These are phyloP conservation scores for Colletotrichum liaoningense DNA, from an alignment of 2,329 filamentous ascomycete species.

Conservation along the genomic window DNA sequence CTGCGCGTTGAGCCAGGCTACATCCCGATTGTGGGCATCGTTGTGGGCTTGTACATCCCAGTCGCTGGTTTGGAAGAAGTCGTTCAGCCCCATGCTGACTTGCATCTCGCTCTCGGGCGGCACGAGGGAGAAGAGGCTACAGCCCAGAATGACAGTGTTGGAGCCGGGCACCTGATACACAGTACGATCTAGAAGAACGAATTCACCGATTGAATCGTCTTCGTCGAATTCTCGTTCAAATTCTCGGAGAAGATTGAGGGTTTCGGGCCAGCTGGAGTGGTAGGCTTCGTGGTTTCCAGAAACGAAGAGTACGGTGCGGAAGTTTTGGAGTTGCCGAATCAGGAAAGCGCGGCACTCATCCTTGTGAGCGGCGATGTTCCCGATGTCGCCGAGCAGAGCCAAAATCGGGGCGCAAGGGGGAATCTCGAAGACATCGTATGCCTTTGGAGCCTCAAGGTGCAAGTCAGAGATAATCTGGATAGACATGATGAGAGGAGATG, in stretches of 20 bases:
- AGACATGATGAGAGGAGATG: not conserved
- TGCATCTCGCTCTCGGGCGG: slow-evolving; percentile 46
- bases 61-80: slow-evolving; percentile 60
- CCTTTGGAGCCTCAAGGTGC: slow-evolving; percentile 62
- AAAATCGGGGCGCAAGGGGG: slow-evolving; percentile 59
- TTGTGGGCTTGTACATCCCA: slow-evolving; percentile 54
- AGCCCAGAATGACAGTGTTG: slow-evolving; percentile 47
- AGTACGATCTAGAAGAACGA: slow-evolving; percentile 52
- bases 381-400: slow-evolving; percentile 68
- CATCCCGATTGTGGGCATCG: slow-evolving; percentile 49
- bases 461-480: slow-evolving; percentile 68
- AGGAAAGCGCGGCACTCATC: slow-evolving; percentile 59
- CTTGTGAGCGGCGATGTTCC: slow-evolving; percentile 53
- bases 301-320: slow-evolving; percentile 62
- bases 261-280: slow-evolving; percentile 49
- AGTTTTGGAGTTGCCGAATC: slow-evolving; percentile 57
- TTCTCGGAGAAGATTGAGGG: slow-evolving; percentile 41
- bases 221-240: slow-evolving; percentile 45
- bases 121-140: slow-evolving; percentile 61
- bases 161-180: slow-evolving; percentile 40
- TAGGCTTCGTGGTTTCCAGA: slow-evolving; percentile 70
- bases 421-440: slow-evolving; percentile 63
- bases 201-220: slow-evolving; percentile 47
- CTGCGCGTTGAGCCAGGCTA: slow-evolving; percentile 56
- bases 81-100: slow-evolving; percentile 58